Base-by-base conservation (phyloP, 202 grass and related monocot species). In the Cymbopogon flexuosus region DNA sequence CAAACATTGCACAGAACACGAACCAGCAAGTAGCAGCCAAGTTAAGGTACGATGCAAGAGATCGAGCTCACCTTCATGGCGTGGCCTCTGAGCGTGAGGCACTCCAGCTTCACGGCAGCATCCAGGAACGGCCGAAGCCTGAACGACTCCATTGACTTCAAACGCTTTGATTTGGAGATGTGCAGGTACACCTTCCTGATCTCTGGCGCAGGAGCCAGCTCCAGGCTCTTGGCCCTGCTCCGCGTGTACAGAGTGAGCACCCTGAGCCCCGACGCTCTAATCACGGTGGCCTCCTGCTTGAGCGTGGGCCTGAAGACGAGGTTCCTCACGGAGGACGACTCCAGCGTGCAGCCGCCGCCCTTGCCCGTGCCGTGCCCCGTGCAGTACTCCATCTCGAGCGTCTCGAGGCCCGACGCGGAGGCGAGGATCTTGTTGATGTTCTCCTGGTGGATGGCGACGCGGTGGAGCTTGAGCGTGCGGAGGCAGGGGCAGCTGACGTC, bases 121-220 rank as follows among this genome's bases (percentile, higher is more conserved):
- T 89, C 73, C 33, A 89, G 77, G 83, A 89, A 79, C 2, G 68
- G 68, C 49, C 79, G 67, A 27, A 82, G 12, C 13, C 18, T 77
- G 78, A 73, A 68, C n/a, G 46, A 39, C 29, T 27, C 5, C 49
- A 52, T 8, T 43, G 46, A 56, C 19, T 15, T 3, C 61, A 12
- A 3, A 0, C 0, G 16, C 1, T 2, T 67, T 14, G 33, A 16
- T 42, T 73, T 85, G 72, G 61, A 7, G 13, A 89, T 30, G 83
- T 89, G 65, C 39, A 89, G 79, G 79, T 89, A 89, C 10, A 34
- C 83, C 73, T 86, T 89, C 40, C 67, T 86, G 60, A 86, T 42
- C 68, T 82, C 67, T 13, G 83, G 83, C 10, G 73, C 74, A 73
- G 83, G 73, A 13, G 40, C 73, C 9, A 85, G 13, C 39, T 52